Evolutionary conservation across 768 basidiomycete genomes (phyloP).

Genomic region (Lactarius sanguifluus): DNA sequence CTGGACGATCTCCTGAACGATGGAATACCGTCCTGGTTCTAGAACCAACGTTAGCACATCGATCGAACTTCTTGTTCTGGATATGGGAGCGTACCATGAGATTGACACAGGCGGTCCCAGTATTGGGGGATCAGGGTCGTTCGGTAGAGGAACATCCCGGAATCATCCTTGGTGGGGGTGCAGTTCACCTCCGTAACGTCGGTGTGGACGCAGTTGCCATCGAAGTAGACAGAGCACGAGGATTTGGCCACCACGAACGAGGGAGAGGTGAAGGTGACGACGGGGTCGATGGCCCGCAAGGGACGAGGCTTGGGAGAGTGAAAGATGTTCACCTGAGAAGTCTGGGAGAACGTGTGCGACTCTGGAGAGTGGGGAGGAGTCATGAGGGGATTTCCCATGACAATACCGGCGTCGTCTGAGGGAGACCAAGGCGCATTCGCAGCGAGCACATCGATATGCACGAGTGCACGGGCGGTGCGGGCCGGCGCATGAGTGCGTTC

Average conservation of each 20-base stretch:
- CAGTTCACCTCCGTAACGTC: constrained; percentile 41
- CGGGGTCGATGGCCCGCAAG: constrained; percentile 61
- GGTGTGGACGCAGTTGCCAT: constrained; percentile 49
- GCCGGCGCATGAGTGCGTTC: constrained; percentile 25
- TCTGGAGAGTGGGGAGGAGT: constrained; percentile 29
- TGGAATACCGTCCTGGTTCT: constrained; percentile 69
- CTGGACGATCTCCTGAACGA: constrained; percentile 59
- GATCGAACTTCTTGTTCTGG: constrained; percentile 11
- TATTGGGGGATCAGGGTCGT: constrained; percentile 61
- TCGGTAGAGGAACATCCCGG: constrained; percentile 48
- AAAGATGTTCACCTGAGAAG: constrained; percentile 30
- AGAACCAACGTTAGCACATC: constrained; percentile 9
- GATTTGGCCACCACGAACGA: constrained; percentile 51
- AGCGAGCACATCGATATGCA: constrained; percentile 29
- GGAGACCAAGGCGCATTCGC: constrained; percentile 28
- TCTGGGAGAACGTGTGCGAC: constrained; percentile 17
- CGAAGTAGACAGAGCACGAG: constrained; percentile 53
- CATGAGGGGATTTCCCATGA: constrained; percentile 25
- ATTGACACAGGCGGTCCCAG: constrained; percentile 59
- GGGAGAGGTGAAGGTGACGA: constrained; percentile 59
- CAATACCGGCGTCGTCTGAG: constrained; percentile 27
- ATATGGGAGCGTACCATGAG: constrained; percentile 45
- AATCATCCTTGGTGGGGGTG: constrained; percentile 20
- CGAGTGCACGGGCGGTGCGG: constrained; percentile 39
- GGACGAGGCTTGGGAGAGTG: constrained; percentile 45